phyloP scores from a whole-genome alignment of 2,329 filamentous ascomycete species.

The Penicillium freii region DNA sequence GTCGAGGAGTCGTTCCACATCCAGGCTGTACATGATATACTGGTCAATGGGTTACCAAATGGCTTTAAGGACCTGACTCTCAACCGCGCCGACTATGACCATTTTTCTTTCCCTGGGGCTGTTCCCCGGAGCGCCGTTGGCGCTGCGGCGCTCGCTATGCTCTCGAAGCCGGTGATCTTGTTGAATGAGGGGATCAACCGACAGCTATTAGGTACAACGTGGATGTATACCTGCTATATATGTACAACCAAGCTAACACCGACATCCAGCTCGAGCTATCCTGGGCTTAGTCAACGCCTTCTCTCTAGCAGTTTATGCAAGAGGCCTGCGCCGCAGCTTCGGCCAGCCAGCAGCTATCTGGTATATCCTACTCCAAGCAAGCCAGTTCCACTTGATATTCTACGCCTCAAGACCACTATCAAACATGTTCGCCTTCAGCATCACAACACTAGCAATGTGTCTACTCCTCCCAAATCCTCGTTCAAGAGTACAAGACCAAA shows the following conservation, averaged over 20 bases:
- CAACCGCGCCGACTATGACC: slow-evolving; percentile 71
- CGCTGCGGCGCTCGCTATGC: slow-evolving; percentile 68
- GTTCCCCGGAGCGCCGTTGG: slow-evolving; percentile 91
- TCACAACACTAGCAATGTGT: slow-evolving; percentile 51
- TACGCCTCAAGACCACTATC: slow-evolving; percentile 90
- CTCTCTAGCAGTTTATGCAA: slow-evolving; percentile 65
- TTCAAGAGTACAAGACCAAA: slow-evolving; percentile 29
- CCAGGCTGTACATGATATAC: slow-evolving; percentile 86
- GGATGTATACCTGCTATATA: background rate
- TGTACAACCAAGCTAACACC: slow-evolving; percentile 4
- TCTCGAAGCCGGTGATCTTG: slow-evolving; percentile 65
- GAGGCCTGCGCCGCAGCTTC: slow-evolving; percentile 63
- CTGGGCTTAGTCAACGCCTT: slow-evolving; percentile 74
- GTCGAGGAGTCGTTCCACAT: slow-evolving; percentile 99
- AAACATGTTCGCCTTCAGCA: slow-evolving; percentile 91
- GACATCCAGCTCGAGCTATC: slow-evolving; percentile 62
- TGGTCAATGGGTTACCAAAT: slow-evolving; percentile 74
- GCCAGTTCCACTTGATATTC: slow-evolving; percentile 90
- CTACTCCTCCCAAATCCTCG: slow-evolving; percentile 49
- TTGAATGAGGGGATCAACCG: slow-evolving; percentile 57
- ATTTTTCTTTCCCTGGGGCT: slow-evolving; percentile 83
- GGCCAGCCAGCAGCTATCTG: slow-evolving; percentile 69
- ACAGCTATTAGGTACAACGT: slow-evolving; percentile 54
- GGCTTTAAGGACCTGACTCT: slow-evolving; percentile 43
- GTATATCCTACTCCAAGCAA: slow-evolving; percentile 74